Base-by-base conservation (phyloP, 1,139 yeast species). In the Debaryomyces nepalensis region DNA sequence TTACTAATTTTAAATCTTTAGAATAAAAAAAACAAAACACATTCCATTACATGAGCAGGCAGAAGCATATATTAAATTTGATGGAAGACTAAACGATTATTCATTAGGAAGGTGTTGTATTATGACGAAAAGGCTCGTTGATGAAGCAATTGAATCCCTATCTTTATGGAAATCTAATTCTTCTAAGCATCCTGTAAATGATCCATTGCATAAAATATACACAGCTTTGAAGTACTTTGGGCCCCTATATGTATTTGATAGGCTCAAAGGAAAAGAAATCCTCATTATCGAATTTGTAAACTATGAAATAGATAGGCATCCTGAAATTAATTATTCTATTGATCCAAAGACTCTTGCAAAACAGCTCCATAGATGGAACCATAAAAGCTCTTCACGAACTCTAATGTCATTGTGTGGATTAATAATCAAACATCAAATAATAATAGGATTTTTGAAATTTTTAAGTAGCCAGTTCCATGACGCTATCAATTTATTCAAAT, bases 1-100 rank as follows among this genome's bases (percentile, higher is more conserved):
- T n/a, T 33, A 33, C 29, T 24, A 33, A 33, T n/a, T 14, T 14
- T n/a, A 8, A 5, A 14, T 10, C 6, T 16, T 23, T 5, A 33
- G 37, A 23, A 10, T 15, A 16, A 33, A 24, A 8, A 33, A 15
- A n/a, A 24, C 12, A 15, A 33, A 24, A n/a, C 24, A 15, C 10
- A 23, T 35, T n/a, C 39, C 56, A 2, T 27, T 57, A 11, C 65
- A 62, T 32, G 42, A 46, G 7, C 69, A 64, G 42, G 64, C 63
- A 1, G 35, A 40, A 18, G 40, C 41, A 11, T 62, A 50, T 37
- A 36, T 52, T n/a, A 46, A 47, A 10, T 43, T 45, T 16, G 40
- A 43, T 35, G 61, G 61, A 1, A 36, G 39, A 14, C 37, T 55
- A 5, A 40, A 43, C n/a, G 52, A 50, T 6, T 45, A 39, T 33